phyloP scores from a whole-genome alignment of 208 protist genomes.

The Acanthamoeba royreba region DNA sequence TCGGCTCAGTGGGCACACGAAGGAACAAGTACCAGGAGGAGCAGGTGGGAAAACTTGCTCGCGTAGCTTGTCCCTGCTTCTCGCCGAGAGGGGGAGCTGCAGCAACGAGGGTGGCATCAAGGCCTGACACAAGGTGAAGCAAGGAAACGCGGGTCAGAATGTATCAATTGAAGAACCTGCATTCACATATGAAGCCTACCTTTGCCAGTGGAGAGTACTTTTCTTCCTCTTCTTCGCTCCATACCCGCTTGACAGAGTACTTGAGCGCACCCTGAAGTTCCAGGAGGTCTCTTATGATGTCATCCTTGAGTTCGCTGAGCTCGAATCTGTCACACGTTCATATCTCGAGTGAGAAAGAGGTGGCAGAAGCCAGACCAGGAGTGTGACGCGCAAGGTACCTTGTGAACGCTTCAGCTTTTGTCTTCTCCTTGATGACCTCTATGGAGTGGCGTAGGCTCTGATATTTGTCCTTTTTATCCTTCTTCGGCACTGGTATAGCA shows the following conservation, averaged over 20 bases:
- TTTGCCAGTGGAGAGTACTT: not conserved
- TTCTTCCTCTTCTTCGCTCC: slow-evolving; percentile 7
- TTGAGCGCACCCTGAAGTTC: slow-evolving; percentile 23
- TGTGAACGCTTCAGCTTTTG: not conserved
- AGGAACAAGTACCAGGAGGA: too few species aligned
- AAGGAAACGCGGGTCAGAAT: too few species aligned
- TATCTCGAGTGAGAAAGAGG: not conserved
- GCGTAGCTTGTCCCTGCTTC: too few species aligned
- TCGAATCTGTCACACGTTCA: not conserved
- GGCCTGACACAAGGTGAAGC: too few species aligned
- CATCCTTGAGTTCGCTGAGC: not conserved
- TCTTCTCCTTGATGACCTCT: slow-evolving; percentile 11
- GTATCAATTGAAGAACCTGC: too few species aligned
- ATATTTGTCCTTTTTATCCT: not conserved
- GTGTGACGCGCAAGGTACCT: not conserved
- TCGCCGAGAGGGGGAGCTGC: too few species aligned
- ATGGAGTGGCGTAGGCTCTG: not conserved
- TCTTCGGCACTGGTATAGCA: not conserved
- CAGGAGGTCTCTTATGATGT: not conserved
- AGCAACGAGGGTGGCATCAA: too few species aligned
- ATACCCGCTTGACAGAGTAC: not conserved
- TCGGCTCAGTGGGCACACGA: too few species aligned
- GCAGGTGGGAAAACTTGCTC: too few species aligned
- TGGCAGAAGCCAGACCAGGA: too few species aligned
- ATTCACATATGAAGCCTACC: not conserved